Conservation (phyloP, 2,329 filamentous ascomycete species). For the Ophiostoma ips region DNA sequence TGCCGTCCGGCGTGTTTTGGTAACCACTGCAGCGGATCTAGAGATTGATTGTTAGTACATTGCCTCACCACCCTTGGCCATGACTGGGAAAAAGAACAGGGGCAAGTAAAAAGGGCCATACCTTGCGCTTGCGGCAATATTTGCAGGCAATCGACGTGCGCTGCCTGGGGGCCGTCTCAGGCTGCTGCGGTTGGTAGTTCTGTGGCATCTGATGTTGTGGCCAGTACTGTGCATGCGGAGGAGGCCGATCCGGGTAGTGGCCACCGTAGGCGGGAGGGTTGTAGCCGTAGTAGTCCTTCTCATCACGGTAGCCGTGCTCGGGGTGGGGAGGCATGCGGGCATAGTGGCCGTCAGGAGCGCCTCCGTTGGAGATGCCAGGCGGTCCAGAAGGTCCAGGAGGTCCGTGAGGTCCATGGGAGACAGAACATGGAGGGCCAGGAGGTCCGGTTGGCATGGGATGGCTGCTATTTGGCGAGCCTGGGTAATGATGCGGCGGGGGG, state of each 20-base stretch:
- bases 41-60: background rate
- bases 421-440: conserved; percentile 24
- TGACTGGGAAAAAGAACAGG: background rate
- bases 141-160: conserved; percentile 46
- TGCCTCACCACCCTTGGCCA: background rate
- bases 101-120: conserved; percentile 19
- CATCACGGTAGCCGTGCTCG: conserved; percentile 10
- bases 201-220: conserved; percentile 13
- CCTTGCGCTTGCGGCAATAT: conserved; percentile 49
- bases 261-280: conserved; percentile 10
- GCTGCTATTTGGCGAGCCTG: conserved; percentile 23
- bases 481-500: conserved; percentile 11
- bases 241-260: conserved; percentile 12
- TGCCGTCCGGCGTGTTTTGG: conserved; percentile 42
- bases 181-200: conserved; percentile 22
- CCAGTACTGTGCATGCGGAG: conserved; percentile 11
- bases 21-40: conserved; percentile 50
- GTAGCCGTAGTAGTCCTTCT: conserved; percentile 12
- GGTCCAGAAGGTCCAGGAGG: conserved; percentile 31
- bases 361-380: conserved; percentile 8
- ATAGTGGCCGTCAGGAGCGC: conserved; percentile 10
- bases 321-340: conserved; percentile 13
- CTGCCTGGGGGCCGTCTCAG: conserved; percentile 41
- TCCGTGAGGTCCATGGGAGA: conserved; percentile 24
- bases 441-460: conserved; percentile 3